Base-by-base conservation (phyloP, 2,329 filamentous ascomycete genomes). In the Aspergillus glaucus region DNA sequence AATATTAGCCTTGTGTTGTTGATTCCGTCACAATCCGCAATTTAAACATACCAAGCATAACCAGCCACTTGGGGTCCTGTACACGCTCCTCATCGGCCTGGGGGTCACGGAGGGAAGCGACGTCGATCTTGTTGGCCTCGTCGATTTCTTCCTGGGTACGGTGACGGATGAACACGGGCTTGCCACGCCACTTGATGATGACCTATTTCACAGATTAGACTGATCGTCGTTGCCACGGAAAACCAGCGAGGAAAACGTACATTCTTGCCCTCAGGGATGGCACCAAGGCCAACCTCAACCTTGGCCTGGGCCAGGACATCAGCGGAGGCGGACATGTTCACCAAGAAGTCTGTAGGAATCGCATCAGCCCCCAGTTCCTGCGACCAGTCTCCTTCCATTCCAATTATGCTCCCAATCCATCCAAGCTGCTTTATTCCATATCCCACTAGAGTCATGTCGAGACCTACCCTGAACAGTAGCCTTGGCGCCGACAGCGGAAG, bases 151-250 rank as follows among this genome's bases (percentile, higher is more conserved):
- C 79, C 65, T 83, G 76, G 63, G 93, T 98, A 69, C 93, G 89
- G 86, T 98, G 93, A 74, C 93, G 91, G 83, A 98, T 90, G 81
- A 98, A 98, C 73, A 98, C 90, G 73, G 93, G 93, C 87, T 98
- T 98, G 73, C 93, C 93, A 80, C 93, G 88, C 93, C 93, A 98
- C 80, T 98, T 98, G 81, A 98, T 95, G 74, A 98, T 94, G 72
- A 98, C 86, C 87, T 91, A 65, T 59, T 48, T 28, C 44, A 44
- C 19, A n/a, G 12, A 28, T 44, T 28, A 44, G 26, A 32, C 6
- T 22, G 22, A 22, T 22, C 22, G 22, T 22, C 22, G 22, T 22
- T 22, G 22, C 22, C 22, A 22, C 22, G 22, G 6, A 22, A 22
- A 22, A 22, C 22, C 22, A 22, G 22, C 22, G 26, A 10, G 21